Base-by-base conservation (phyloP, 2,329 filamentous ascomycete genomes). In the Acrocalymma vagum region DNA sequence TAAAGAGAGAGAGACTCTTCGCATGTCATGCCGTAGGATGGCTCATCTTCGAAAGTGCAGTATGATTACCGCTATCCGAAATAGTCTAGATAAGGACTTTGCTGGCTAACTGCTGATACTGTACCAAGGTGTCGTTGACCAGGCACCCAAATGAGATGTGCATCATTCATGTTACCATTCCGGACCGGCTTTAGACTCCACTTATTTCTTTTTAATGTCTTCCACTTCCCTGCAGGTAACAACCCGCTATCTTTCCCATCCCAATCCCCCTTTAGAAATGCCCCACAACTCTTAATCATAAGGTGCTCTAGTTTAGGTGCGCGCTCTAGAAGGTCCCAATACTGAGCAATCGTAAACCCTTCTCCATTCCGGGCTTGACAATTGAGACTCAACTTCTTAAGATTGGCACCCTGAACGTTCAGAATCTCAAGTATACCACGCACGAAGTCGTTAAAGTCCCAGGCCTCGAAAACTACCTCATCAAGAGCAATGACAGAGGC, bases 381-480 rank as follows among this genome's bases (percentile, higher is more conserved):
- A 7, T 11, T 20, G 9, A 32, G 8, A 17, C 4, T 32, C 5
- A 32, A n/a, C 14, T 20, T 32, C 16, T 32, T 32, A 16, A 32
- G 29, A 21, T 32, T 32, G 14, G 14, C 4, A n/a, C 29, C 29
- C 18, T 32, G 29, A 11, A 20, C 17, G 16, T 32, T 22, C 6
- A 32, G 29, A 10, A 32, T 32, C 29, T 32, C 29, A 18, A 32
- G 29, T 32, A 32, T 32, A 6, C 16, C 29, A n/a, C 17, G 17
- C 15, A 32, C 29, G 14, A 32, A 32, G 29, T 32, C 17, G 16
- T 20, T 18, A n/a, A 32, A 32, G 14, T 32, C 18, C 7, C 29
- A 8, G 14, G n/a, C 15, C 8, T 32, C 20, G 18, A 32, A 32
- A 20, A 32, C 29, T 7, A 32, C 29, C 16, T 32, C 29, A 10